Evolutionary conservation across 2,329 filamentous ascomycete genomes (phyloP).

Genomic region (Magnaporthales sp.): DNA sequence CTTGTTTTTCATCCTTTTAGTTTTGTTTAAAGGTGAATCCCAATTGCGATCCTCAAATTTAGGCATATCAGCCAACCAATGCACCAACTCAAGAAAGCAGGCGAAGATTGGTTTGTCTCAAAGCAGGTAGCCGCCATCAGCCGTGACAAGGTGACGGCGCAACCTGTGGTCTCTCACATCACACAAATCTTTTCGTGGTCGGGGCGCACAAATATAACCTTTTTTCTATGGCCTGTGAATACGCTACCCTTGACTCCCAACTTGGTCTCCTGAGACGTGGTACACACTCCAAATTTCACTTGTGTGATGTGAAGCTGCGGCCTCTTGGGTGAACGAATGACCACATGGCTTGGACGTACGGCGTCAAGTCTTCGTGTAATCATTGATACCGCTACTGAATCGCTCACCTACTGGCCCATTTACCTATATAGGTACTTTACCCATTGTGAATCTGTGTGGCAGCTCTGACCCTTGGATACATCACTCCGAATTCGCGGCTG

Average conservation of each 20-base stretch:
- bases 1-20: neutral
- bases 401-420: neutral
- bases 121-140: neutral
- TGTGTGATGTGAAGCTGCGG: neutral
- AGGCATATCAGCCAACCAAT: neutral
- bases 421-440: neutral
- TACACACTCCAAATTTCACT: neutral
- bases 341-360: neutral
- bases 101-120: neutral
- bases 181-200: neutral
- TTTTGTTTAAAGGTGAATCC: too few species aligned
- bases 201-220: neutral
- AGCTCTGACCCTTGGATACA: neutral
- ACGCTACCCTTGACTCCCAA: neutral
- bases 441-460: neutral
- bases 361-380: neutral
- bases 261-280: neutral
- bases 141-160: neutral
- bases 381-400: neutral
- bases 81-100: neutral
- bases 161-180: neutral
- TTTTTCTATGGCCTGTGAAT: neutral
- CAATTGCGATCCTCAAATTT: neutral
- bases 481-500: neutral
- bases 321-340: neutral